A percentile compares a stretch with the other conserved stretches of the same genome.
Evolutionary conservation across 371 early-diverging fungal genomes (phyloP).

Genomic region (Batrachochytrium dendrobatidis): DNA sequence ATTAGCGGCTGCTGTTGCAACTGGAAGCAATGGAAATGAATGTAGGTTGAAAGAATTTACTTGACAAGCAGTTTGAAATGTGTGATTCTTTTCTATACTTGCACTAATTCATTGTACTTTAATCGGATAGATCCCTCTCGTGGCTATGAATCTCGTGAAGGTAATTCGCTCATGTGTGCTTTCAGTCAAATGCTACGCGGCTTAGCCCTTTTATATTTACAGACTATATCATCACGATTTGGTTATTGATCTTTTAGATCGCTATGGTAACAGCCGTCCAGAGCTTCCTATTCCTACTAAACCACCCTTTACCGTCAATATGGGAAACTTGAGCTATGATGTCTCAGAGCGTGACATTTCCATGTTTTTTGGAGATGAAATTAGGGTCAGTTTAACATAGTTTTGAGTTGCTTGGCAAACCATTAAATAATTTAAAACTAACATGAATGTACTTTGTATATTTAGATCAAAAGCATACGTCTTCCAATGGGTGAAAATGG

Average conservation of each 20-base stretch:
- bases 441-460: not conserved
- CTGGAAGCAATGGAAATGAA: too few species aligned
- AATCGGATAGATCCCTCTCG: not conserved
- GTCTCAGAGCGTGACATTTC: slow-evolving; percentile 65
- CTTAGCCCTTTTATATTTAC: not conserved
- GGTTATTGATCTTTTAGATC: slow-evolving; percentile 3
- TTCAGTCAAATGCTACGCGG: not conserved
- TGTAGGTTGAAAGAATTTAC: too few species aligned
- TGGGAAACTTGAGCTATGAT: slow-evolving; percentile 85
- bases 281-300: slow-evolving; percentile 55
- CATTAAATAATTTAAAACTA: not conserved
- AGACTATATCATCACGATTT: not conserved
- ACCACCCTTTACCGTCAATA: slow-evolving; percentile 81
- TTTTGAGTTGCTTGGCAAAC: slow-evolving; percentile 1
- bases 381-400: slow-evolving; percentile 41
- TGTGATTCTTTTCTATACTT: too few species aligned
- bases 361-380: slow-evolving; percentile 55
- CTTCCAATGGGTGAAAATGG: slow-evolving; percentile 57
- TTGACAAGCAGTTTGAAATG: too few species aligned
- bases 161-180: not conserved
- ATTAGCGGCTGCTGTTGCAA: too few species aligned
- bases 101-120: too few species aligned
- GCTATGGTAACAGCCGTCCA: slow-evolving; percentile 10
- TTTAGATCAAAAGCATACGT: slow-evolving; percentile 32
- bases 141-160: not conserved